Base-by-base conservation (phyloP, 2,329 filamentous ascomycete genomes). In the Onygena corvina region DNA sequence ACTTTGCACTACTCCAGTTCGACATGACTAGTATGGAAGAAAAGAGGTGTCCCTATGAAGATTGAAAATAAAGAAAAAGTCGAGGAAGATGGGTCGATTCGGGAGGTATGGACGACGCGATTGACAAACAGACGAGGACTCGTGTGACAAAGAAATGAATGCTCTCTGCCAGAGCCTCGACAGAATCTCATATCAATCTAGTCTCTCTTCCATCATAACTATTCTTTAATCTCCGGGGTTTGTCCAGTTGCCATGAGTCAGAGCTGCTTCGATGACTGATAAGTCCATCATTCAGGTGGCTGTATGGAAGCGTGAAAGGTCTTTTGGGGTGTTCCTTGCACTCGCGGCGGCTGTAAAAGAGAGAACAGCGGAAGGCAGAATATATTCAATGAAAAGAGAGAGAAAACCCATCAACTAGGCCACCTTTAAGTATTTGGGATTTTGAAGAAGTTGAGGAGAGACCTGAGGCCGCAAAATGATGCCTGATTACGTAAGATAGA, bases 101-200 rank as follows among this genome's bases (percentile, higher is more conserved):
- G 20, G 38, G 38, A 12, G 38, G 38, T 21, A 23, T 12, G 21
- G 27, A 42, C 36, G 38, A 27, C 38, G 9, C 38, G 38, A 42
- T n/a, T n/a, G 12, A 42, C 38, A 42, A 42, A 42, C 38, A 42
- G 38, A 29, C 14, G 18, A 40, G 18, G n/a, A n/a, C n/a, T n/a
- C n/a, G 2, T 11, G 5, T 42, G 38, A 42, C 38, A 42, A 42
- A 42, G 38, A 42, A 42, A 27, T n/a, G 21, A 20, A 14, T 25
- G 2, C 27, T 27, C 14, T 25, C 38, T 42, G 38, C 23, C 38
- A 25, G 38, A 1, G 23, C 9, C 27, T 42, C 38, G 21, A 42
- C 3, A 25, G n/a, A n/a, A 25, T 42, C 38, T 42, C 38, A 42
- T 42, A 21, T 42, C 21, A n/a, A 23, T 14, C 23, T 27, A 20